A percentile compares a stretch with the other conserved stretches of the same genome.
Evolutionary conservation across 2,329 filamentous ascomycete genomes (phyloP).

Genomic region (Zarea fungicola): DNA sequence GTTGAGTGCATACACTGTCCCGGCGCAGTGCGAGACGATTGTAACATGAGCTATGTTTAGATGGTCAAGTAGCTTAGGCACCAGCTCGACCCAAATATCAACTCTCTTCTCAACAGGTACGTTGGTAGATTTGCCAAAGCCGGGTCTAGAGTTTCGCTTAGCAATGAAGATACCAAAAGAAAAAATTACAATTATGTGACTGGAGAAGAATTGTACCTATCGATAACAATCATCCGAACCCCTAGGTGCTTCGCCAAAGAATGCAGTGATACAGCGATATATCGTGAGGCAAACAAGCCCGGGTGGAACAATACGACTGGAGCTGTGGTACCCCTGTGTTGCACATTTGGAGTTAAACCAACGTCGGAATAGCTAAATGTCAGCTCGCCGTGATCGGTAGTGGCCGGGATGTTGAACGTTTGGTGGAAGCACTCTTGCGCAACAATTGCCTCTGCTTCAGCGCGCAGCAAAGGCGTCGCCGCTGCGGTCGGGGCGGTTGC

Average conservation of each 20-base stretch:
- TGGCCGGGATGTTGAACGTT: constrained; percentile 22
- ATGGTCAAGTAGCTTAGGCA: constrained; percentile 28
- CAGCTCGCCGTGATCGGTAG: constrained; percentile 17
- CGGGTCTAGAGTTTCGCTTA: constrained; percentile 19
- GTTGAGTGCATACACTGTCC: constrained; percentile 28
- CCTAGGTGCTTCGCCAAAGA: constrained; percentile 24
- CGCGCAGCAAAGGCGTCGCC: constrained; percentile 2
- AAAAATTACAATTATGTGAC: no score
- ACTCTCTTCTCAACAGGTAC: constrained; percentile 18
- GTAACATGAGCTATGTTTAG: constrained; percentile 28
- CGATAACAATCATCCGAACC: constrained; percentile 28
- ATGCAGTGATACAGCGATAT: constrained; percentile 28
- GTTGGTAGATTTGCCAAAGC: constrained; percentile 22
- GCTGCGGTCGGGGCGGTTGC: no score
- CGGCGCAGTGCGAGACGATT: constrained; percentile 26
- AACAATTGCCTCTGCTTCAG: constrained; percentile 15
- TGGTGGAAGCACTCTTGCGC: constrained; percentile 23
- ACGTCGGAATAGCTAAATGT: constrained; percentile 25
- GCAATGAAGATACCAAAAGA: constrained; percentile 18
- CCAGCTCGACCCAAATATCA: constrained; percentile 23
- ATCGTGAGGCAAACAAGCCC: constrained; percentile 23
- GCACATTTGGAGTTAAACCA: constrained; percentile 13
- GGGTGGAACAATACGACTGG: constrained; percentile 26
- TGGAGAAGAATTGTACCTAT: no score
- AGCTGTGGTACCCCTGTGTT: constrained; percentile 3